These are phyloP conservation scores for Cucumis hystrix DNA, from an alignment of 306 rosid species.

Conservation along the genomic window DNA sequence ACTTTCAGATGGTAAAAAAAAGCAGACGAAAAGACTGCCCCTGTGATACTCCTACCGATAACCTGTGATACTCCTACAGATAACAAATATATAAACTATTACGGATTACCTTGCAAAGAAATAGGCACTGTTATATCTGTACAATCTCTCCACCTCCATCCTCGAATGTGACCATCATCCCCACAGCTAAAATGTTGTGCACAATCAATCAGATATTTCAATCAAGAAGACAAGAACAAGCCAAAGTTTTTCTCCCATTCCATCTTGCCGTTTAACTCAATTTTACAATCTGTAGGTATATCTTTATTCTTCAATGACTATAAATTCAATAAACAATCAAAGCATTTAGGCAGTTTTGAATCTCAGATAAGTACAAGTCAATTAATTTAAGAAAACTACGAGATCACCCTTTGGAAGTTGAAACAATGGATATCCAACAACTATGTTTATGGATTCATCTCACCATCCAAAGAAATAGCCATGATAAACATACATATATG, in stretches of 20 bases:
- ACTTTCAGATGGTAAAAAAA: not conserved
- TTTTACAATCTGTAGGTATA: not conserved
- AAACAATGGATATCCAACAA: too few relatives aligned
- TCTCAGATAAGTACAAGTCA: not conserved
- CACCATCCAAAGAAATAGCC: not conserved
- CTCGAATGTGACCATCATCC: constrained; percentile 79
- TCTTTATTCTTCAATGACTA: not conserved
- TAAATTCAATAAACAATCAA: not conserved
- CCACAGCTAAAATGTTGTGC: constrained; percentile 50
- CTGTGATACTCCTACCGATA: not conserved
- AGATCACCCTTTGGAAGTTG: not conserved
- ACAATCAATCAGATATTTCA: constrained; percentile 2
- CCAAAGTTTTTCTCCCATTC: not conserved
- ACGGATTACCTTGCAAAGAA: constrained; percentile 34
- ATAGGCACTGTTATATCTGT: constrained; percentile 21
- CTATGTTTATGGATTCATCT: not conserved
- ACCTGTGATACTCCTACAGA: not conserved
- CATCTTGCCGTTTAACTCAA: not conserved
- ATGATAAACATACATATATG: not conserved
- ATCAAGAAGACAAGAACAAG: not conserved
- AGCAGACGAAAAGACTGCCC: not conserved
- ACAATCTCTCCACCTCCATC: constrained; percentile 84
- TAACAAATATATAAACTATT: not conserved
- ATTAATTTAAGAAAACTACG: not conserved
- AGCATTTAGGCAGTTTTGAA: not conserved